These are phyloP conservation scores for Nematodospora anomalae DNA, from an alignment of 1,139 yeast genomes.

Conservation along the genomic window DNA sequence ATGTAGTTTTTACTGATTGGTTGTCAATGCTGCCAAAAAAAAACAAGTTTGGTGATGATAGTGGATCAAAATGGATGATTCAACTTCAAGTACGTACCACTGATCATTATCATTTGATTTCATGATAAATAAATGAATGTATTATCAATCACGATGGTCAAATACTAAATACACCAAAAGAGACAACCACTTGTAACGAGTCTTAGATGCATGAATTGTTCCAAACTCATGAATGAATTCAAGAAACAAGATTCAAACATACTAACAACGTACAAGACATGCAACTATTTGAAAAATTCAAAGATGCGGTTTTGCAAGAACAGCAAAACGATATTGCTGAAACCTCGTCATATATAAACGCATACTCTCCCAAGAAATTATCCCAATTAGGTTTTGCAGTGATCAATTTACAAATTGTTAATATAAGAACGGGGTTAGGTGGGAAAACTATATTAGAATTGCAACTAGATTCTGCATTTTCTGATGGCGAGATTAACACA, in stretches of 20 bases:
- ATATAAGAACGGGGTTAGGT: constrained; percentile 74
- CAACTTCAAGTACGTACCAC: not conserved
- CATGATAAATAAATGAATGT: constrained; percentile 7
- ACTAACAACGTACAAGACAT: constrained; percentile 5
- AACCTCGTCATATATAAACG: constrained; percentile 48
- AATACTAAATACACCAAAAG: constrained; percentile 15
- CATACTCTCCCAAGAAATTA: constrained; percentile 63
- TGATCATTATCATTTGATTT: constrained; percentile 11
- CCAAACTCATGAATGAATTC: constrained; percentile 7
- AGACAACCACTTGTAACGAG: constrained; percentile 3
- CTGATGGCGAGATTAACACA: constrained; percentile 41
- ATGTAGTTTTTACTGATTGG: not conserved
- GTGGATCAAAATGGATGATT: not conserved
- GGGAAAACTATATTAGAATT: constrained; percentile 74
- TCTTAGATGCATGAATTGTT: constrained; percentile 15
- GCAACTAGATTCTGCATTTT: constrained; percentile 56
- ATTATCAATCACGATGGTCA: constrained; percentile 15
- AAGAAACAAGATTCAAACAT: constrained; percentile 15
- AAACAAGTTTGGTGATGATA: not conserved
- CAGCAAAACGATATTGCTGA: constrained; percentile 58
- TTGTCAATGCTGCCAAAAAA: not conserved
- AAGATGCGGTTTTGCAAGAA: constrained; percentile 54
- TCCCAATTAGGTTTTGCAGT: constrained; percentile 75
- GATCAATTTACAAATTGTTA: constrained; percentile 58
- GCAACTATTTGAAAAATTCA: constrained; percentile 15